Evolutionary conservation across 2,329 filamentous ascomycete species (phyloP).

Genomic region (Diaporthe sp.): DNA sequence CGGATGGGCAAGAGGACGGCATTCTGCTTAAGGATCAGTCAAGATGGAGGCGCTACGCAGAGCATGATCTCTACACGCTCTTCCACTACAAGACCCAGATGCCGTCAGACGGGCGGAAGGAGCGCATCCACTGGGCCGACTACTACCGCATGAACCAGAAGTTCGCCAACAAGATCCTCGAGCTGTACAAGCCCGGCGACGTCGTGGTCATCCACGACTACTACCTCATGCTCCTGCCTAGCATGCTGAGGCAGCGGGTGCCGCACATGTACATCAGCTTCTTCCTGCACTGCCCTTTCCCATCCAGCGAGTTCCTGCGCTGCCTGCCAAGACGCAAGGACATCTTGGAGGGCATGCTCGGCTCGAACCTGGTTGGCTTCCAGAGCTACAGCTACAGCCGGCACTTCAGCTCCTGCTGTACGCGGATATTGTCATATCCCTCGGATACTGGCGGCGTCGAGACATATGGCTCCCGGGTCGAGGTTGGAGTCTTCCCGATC

Average conservation of each 20-base stretch:
- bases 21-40: conserved; percentile 84
- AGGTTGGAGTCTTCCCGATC: conserved; percentile 94
- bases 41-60: conserved; percentile 90
- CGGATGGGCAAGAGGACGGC: conserved; percentile 75
- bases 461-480: conserved; percentile 88
- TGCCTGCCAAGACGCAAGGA: conserved; percentile 92
- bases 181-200: conserved; percentile 92
- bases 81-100: conserved; percentile 98
- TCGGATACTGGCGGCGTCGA: conserved; percentile 89
- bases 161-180: conserved; percentile 90
- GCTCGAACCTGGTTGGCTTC: conserved; percentile 94
- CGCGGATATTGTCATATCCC: conserved; percentile 89
- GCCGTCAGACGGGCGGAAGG: conserved; percentile 85
- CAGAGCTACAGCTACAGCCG: conserved; percentile 96
- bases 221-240: conserved; percentile 90
- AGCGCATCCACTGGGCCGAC: conserved; percentile 89
- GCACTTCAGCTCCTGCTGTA: conserved; percentile 95
- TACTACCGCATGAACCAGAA: conserved; percentile 94
- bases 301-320: conserved; percentile 94
- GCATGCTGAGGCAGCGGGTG: conserved; percentile 86
- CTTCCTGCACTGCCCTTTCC: conserved; percentile 94
- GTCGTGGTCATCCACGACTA: conserved; percentile 96
- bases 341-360: conserved; percentile 88
- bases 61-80: conserved; percentile 91
- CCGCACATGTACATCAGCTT: conserved; percentile 95